Percentiles rank a stretch among this genome's conserved stretches.
Conservation (phyloP, 305 asterid species). For the Coffea humblotiana region DNA sequence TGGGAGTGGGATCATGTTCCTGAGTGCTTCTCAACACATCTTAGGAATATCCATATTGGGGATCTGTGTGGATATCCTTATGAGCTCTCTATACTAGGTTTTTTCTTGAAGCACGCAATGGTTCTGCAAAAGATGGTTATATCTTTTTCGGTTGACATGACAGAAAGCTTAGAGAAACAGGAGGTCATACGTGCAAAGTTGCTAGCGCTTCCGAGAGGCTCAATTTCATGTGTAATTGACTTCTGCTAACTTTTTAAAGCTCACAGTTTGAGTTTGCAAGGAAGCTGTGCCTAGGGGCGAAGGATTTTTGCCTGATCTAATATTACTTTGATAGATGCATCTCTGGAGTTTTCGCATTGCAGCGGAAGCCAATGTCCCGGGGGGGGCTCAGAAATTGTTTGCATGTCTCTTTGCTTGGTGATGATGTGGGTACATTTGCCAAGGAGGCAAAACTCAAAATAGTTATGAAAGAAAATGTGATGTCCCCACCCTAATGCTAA, state of each 20-base stretch:
- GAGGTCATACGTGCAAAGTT: background rate
- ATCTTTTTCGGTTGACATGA: background rate
- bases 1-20: background rate
- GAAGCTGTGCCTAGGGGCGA: background rate
- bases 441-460: no score
- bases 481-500: no score
- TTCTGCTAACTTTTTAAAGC: background rate
- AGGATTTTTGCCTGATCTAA: no score
- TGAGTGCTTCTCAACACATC: background rate
- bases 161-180: background rate
- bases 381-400: no score
- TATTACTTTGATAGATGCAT: no score
- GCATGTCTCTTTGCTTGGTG: no score
- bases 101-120: background rate
- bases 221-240: background rate
- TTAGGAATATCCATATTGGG: background rate
- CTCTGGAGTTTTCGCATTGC: no score
- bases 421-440: no score
- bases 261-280: background rate
- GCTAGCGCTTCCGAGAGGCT: background rate
- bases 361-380: no score
- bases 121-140: constrained; percentile 1
- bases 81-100: background rate
- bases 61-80: background rate
- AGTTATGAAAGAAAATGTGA: no score